phyloP scores from a whole-genome alignment of 163 green algal species.

The Botryococcus braunii region DNA sequence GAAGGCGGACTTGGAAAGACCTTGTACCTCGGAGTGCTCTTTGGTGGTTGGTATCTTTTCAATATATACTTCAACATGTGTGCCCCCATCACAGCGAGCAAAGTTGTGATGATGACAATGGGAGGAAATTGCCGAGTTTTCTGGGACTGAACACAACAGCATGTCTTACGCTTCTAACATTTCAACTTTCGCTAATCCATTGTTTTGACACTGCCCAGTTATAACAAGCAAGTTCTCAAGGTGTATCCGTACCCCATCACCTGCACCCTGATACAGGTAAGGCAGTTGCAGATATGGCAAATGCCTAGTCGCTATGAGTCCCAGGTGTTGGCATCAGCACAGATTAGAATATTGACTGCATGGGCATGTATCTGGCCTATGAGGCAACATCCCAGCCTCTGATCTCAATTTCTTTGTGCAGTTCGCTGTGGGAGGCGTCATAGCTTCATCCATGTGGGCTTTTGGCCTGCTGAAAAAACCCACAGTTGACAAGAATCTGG shows the following conservation, averaged over 20 bases:
- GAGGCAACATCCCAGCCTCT: no score
- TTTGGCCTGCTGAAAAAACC: constrained; percentile 55
- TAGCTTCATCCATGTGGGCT: constrained; percentile 59
- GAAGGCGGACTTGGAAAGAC: constrained; percentile 29
- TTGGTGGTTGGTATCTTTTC: constrained; percentile 71
- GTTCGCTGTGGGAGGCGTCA: constrained; percentile 61
- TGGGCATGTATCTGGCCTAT: no score
- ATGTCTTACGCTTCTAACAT: neutral
- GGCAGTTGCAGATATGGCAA: neutral
- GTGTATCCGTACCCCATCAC: constrained; percentile 77
- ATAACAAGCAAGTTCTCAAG: constrained; percentile 89
- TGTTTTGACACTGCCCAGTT: constrained; percentile 33
- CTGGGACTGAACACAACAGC: neutral
- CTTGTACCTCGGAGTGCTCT: constrained; percentile 52
- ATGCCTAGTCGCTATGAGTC: neutral
- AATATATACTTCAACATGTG: constrained; percentile 89
- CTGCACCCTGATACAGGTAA: constrained; percentile 62
- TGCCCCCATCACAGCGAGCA: constrained; percentile 3
- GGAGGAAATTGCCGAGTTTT: neutral
- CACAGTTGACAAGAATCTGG: constrained; percentile 26
- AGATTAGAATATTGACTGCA: no score
- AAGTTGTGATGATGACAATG: neutral
- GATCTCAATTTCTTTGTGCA: constrained; percentile 25
- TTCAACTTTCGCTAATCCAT: neutral
- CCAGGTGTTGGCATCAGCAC: no score